A percentile compares a stretch with the other conserved stretches of the same genome.
These are phyloP conservation scores for Phoma herbarum DNA, from an alignment of 2,329 filamentous ascomycete genomes.

Conservation along the genomic window DNA sequence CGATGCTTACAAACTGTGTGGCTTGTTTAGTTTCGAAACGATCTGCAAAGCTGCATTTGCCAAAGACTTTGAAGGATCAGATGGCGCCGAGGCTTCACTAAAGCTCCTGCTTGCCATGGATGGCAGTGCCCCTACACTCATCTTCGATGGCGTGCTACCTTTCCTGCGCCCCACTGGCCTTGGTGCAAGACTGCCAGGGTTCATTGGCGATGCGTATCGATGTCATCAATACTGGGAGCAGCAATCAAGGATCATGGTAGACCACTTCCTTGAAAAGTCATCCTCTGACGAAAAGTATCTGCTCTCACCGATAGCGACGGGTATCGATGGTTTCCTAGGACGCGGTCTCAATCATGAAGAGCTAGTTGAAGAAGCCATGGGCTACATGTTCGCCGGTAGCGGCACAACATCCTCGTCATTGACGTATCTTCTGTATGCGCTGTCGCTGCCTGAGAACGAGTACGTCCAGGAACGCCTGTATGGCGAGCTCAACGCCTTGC, in stretches of 20 bases:
- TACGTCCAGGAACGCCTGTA: not conserved
- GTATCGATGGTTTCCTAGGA: not conserved
- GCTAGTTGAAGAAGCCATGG: not conserved
- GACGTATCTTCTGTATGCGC: not conserved
- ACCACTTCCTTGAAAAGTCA: not conserved
- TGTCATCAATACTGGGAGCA: not conserved
- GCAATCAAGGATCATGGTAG: not conserved
- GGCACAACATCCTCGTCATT: not conserved
- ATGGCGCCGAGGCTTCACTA: not conserved
- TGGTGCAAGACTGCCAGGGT: not conserved
- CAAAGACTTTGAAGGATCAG: not conserved
- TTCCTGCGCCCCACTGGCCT: not conserved
- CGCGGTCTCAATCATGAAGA: not conserved
- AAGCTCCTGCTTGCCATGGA: not conserved
- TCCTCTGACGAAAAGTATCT: not conserved
- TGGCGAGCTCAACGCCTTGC: not conserved
- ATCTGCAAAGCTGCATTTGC: not conserved
- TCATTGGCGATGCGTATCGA: not conserved
- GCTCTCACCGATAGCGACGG: not conserved
- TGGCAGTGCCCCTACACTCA: not conserved
- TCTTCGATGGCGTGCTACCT: not conserved
- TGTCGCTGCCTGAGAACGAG: not conserved
- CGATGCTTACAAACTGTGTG: not conserved
- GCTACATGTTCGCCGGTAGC: not conserved
- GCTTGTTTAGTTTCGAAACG: not conserved